phyloP scores from a whole-genome alignment of 495 filamentous ascomycete genomes.

The Daldinia grandis region DNA sequence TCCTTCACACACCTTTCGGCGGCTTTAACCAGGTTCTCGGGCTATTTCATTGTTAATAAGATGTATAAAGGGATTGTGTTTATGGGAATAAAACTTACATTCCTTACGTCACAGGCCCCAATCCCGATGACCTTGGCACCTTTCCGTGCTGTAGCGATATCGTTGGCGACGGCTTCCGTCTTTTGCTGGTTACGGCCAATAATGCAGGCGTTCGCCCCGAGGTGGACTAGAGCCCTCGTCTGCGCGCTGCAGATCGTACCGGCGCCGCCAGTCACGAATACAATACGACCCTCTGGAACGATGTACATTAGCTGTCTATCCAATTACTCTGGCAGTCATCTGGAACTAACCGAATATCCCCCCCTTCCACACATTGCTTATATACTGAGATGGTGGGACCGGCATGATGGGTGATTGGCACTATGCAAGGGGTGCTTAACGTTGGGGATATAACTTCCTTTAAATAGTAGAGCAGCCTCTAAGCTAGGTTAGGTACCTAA shows the following conservation, averaged over 20 bases:
- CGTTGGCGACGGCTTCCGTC: slow-evolving; percentile 78
- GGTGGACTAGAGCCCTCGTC: slow-evolving; percentile 86
- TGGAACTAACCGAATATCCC: slow-evolving; percentile 75
- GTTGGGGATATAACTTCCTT: background rate
- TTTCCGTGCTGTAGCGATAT: slow-evolving; percentile 78
- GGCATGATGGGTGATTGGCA: slow-evolving; percentile 60
- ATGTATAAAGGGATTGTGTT: background rate
- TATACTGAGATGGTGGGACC: slow-evolving; percentile 72
- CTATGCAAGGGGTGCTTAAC: background rate
- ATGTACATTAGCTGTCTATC: slow-evolving; percentile 13
- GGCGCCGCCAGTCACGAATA: slow-evolving; percentile 95
- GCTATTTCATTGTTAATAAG: slow-evolving; percentile 47
- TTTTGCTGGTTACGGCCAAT: slow-evolving; percentile 90
- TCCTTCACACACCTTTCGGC: slow-evolving; percentile 81
- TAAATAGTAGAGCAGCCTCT: background rate
- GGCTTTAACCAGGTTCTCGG: slow-evolving; percentile 72
- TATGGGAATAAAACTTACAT: slow-evolving; percentile 41
- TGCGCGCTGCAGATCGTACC: slow-evolving; percentile 94
- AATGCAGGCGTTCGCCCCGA: slow-evolving; percentile 94
- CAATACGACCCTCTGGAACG: slow-evolving; percentile 77
- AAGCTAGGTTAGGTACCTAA: no score
- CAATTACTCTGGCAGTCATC: background rate
- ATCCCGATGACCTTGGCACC: slow-evolving; percentile 88
- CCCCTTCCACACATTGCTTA: slow-evolving; percentile 84
- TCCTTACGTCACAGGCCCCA: slow-evolving; percentile 83